phyloP scores from a whole-genome alignment of 257 asterid genomes.

The Linderniella brevidens region DNA sequence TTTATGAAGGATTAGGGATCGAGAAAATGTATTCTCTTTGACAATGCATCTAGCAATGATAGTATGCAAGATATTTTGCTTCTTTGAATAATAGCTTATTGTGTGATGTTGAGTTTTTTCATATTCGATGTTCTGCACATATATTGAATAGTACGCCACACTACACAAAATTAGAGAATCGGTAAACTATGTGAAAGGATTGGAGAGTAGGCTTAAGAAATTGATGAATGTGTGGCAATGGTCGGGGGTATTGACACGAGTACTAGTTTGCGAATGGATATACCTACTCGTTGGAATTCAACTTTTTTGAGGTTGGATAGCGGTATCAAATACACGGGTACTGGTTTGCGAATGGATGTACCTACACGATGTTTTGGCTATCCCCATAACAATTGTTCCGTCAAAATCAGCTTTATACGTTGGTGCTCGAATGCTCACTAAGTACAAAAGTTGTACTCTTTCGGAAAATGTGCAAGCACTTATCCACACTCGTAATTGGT shows the following conservation, averaged over 20 bases:
- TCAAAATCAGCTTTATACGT: background rate
- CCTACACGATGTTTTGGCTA: conserved; percentile 1
- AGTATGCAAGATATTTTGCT: too few species aligned
- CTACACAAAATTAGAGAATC: conserved; percentile 6
- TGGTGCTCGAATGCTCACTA: conserved; percentile 7
- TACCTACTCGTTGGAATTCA: background rate
- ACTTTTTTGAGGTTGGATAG: background rate
- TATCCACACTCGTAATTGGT: conserved; percentile 1
- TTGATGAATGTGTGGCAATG: background rate
- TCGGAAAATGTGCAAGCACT: background rate
- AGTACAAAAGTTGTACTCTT: background rate
- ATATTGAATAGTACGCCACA: background rate
- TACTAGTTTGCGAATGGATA: background rate
- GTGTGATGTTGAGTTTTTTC: background rate
- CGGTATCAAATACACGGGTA: too few species aligned
- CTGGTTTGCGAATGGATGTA: background rate
- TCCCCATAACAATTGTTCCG: background rate
- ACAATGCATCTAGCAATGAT: too few species aligned
- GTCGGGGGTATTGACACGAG: background rate
- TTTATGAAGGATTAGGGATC: background rate
- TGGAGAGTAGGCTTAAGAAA: conserved; percentile 1
- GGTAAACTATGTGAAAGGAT: conserved; percentile 7
- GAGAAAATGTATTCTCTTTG: background rate
- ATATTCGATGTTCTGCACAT: too few species aligned
- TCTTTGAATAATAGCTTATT: background rate